Base-by-base conservation (phyloP, 495 filamentous ascomycete genomes). In the Lineolata rhizophorae region DNA sequence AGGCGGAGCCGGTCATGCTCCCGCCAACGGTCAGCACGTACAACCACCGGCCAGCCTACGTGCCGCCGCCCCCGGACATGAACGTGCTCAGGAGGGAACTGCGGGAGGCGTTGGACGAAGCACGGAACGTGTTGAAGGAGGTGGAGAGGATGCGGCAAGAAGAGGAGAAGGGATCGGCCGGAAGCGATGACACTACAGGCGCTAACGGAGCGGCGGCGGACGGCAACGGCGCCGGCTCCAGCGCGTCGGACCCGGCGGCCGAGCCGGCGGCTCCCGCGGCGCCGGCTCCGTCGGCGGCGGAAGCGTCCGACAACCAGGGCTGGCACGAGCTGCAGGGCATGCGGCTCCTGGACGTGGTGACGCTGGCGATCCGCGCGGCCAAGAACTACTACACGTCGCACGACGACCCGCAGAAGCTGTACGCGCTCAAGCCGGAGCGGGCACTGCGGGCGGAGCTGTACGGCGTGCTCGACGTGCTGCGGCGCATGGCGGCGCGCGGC, bases 1-100 rank as follows among this genome's bases (percentile, higher is more conserved):
- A 72, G 20, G 60, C 69, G 1, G 67, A 72, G 39, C 57, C 64
- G 17, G 57, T 68, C 24, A 85, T 97, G 73, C 70, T 93, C 10
- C 87, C 87, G 3, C 87, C 87, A 2, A 97, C 87, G 0, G 82
- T 82, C 5, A 93, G 83, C 57, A 95, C 90, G 5, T 97, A 95
- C 51, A 87, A 74, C 39, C 72, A 83, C 41, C 76, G 78, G 41
- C 73, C 77, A 20, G 84, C 83, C 39, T 72, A 75, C 30, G 62
- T 93, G 20, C 71, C 78, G n/a, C 84, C 76, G 3, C 80, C 85
- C 13, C 90, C 87, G 21, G 73, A 84, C 31, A 61, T 83, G 25
- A 56, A 70, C 14, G 70, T 82, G 34, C 55, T 95, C 18, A 71
- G 83, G 30, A 58, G 68, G 16, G 77, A 84, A 41, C 59, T 97